Conservation (phyloP, 805 yeast species). For the Metschnikowia vanudenii region DNA sequence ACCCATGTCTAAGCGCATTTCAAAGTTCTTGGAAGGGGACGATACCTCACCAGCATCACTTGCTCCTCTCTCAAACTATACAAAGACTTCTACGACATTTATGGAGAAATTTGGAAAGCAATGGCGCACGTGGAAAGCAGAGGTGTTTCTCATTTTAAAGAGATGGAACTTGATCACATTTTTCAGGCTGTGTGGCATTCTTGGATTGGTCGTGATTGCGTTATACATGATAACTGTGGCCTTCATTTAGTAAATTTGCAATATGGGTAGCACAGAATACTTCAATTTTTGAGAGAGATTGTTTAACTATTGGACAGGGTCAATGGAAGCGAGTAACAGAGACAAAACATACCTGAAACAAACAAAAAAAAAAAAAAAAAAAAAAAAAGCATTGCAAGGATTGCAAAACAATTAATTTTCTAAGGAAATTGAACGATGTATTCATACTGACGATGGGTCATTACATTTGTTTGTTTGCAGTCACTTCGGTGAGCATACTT, state of each 20-base stretch:
- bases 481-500: too few species aligned
- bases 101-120: slow-evolving; percentile 2
- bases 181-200: slow-evolving; percentile 11
- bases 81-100: slow-evolving; percentile 3
- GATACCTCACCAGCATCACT: slow-evolving; percentile 21
- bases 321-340: too few species aligned
- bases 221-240: slow-evolving; percentile 7
- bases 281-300: background rate
- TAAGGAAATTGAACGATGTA: too few species aligned
- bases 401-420: too few species aligned
- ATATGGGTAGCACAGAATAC: background rate
- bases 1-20: slow-evolving; percentile 25
- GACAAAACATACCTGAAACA: too few species aligned
- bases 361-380: too few species aligned
- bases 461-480: too few species aligned
- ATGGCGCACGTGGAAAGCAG: slow-evolving; percentile 5
- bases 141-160: slow-evolving; percentile 1
- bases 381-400: too few species aligned
- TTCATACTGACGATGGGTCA: too few species aligned
- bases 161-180: slow-evolving; percentile 11
- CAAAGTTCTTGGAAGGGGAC: slow-evolving; percentile 31
- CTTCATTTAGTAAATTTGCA: background rate
- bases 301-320: too few species aligned
- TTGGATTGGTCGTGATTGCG: slow-evolving; percentile 6
- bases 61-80: slow-evolving; percentile 10